phyloP scores from a whole-genome alignment of 1,284 basidiomycete genomes.

The Singerocomus rubriflavus region DNA sequence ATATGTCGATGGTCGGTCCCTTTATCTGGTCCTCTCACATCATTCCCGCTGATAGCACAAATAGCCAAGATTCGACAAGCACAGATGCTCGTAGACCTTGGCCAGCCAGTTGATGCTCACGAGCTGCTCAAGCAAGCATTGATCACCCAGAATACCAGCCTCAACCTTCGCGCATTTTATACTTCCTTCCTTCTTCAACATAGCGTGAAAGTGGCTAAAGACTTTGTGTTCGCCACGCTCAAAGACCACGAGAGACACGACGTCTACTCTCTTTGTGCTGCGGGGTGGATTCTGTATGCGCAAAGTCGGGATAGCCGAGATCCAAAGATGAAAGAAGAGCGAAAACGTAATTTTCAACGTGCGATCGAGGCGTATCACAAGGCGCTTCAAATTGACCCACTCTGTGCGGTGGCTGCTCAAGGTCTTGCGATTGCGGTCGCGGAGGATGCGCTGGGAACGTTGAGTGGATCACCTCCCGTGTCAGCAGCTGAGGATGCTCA shows the following conservation, averaged over 20 bases:
- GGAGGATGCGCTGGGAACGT: constrained; percentile 76
- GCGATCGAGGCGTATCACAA: constrained; percentile 90
- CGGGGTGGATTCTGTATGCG: constrained; percentile 81
- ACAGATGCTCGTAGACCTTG: constrained; percentile 66
- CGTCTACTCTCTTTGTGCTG: constrained; percentile 86
- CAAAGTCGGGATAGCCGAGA: constrained; percentile 79
- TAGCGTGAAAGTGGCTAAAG: constrained; percentile 71
- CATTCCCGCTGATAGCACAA: constrained; percentile 1
- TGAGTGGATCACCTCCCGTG: constrained; percentile 50
- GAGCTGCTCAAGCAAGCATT: constrained; percentile 85
- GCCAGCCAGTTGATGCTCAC: constrained; percentile 77
- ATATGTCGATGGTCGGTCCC: constrained; percentile 82
- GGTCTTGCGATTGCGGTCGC: constrained; percentile 90
- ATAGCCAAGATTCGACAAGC: constrained; percentile 89
- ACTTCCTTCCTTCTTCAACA: constrained; percentile 83
- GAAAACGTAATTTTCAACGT: constrained; percentile 73
- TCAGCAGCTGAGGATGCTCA: constrained; percentile 61
- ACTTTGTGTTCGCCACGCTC: constrained; percentile 82
- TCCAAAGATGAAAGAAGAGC: constrained; percentile 64
- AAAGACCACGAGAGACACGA: constrained; percentile 84
- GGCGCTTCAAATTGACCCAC: constrained; percentile 76
- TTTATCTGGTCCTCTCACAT: not conserved
- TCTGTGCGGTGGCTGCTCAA: constrained; percentile 88
- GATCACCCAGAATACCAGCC: constrained; percentile 63
- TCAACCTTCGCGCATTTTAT: constrained; percentile 84